These are phyloP conservation scores for Prinsepia uniflora DNA, from an alignment of 306 rosid genomes.

Conservation along the genomic window DNA sequence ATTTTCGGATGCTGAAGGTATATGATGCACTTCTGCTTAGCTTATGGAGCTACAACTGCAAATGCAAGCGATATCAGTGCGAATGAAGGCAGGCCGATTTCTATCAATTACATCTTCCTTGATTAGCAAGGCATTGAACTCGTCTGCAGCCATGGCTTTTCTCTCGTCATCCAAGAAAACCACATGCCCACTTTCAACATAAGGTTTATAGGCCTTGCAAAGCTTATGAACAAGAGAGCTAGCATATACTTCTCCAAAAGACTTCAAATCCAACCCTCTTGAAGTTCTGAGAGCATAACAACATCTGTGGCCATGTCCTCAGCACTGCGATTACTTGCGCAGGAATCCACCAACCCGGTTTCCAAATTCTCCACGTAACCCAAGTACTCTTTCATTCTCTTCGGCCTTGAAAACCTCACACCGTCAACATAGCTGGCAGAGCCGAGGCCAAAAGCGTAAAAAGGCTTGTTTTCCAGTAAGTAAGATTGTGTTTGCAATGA, in stretches of 20 bases:
- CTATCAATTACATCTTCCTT: conserved; percentile 22
- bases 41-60: conserved; percentile 57
- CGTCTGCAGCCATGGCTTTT: conserved; percentile 41
- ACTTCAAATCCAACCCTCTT: conserved; percentile 63
- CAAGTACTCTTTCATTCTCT: conserved; percentile 55
- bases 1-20: background rate
- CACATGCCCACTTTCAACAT: conserved; percentile 74
- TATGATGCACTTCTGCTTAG: background rate
- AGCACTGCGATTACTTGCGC: conserved; percentile 22
- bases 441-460: conserved; percentile 87
- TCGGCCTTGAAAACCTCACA: conserved; percentile 77
- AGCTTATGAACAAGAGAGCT: conserved; percentile 47
- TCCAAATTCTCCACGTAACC: conserved; percentile 68
- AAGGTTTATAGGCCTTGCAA: conserved; percentile 57
- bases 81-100: conserved; percentile 37
- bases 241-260: conserved; percentile 54
- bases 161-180: conserved; percentile 59
- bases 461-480: conserved; percentile 87
- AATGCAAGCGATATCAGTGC: conserved; percentile 86
- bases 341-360: conserved; percentile 45
- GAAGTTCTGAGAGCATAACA: conserved; percentile 79
- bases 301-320: conserved; percentile 76
- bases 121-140: conserved; percentile 23
- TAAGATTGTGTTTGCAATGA: conserved; percentile 77
- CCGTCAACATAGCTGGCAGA: conserved; percentile 78